These are phyloP conservation scores for Insectozyma bohioensis DNA, from an alignment of 1,139 yeast species.

Conservation along the genomic window DNA sequence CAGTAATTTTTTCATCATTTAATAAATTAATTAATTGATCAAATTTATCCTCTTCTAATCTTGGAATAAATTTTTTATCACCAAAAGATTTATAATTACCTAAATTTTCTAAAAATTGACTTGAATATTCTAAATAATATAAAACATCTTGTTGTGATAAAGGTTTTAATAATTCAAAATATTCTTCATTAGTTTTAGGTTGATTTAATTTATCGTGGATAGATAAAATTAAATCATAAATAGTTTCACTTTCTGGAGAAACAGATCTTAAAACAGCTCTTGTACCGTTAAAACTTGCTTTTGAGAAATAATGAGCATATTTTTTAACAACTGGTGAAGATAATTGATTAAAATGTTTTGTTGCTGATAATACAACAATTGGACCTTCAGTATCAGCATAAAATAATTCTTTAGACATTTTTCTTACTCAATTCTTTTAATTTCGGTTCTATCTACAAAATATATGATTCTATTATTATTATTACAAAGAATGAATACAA, in stretches of 20 bases:
- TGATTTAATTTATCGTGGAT: constrained; percentile 54
- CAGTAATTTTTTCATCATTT: constrained; percentile 31
- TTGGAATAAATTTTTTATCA: constrained; percentile 80
- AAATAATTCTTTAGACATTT: constrained; percentile 20
- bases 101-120: constrained; percentile 75
- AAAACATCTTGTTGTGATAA: constrained; percentile 35
- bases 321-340: constrained; percentile 38
- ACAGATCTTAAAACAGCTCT: constrained; percentile 79
- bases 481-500: too few relatives aligned
- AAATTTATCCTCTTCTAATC: constrained; percentile 49
- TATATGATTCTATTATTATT: too few relatives aligned
- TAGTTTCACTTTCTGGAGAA: constrained; percentile 77
- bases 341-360: constrained; percentile 44
- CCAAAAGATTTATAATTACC: constrained; percentile 92
- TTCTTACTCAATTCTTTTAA: too few relatives aligned
- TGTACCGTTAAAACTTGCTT: constrained; percentile 82
- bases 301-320: constrained; percentile 80
- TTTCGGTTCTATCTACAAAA: too few relatives aligned
- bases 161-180: constrained; percentile 29
- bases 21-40: constrained; percentile 46
- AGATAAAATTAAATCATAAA: constrained; percentile 64
- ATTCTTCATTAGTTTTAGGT: constrained; percentile 42
- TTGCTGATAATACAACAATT: constrained; percentile 41
- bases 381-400: constrained; percentile 47
- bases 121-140: constrained; percentile 69